Percentiles rank a stretch among this genome's conserved stretches.
Evolutionary conservation across 2,329 filamentous ascomycete genomes (phyloP).

Genomic region (Coleophoma eucalyptorum): DNA sequence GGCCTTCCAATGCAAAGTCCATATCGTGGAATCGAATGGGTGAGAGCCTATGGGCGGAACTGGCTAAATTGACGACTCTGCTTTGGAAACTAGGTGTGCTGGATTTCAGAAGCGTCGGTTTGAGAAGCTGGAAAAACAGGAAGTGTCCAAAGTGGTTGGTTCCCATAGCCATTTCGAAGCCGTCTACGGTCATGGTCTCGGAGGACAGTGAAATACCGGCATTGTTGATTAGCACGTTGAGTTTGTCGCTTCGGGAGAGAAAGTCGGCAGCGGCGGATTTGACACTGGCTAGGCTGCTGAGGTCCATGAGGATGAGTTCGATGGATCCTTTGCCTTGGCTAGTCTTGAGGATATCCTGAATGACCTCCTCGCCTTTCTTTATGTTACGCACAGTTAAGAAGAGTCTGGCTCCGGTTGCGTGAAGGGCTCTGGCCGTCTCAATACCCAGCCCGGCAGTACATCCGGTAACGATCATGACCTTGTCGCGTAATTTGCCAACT

Average conservation of each 20-base stretch:
- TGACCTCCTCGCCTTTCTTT: conserved; percentile 24
- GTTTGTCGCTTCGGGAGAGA: conserved; percentile 33
- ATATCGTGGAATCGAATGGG: conserved; percentile 34
- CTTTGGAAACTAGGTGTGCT: conserved; percentile 34
- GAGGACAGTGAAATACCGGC: conserved; percentile 1
- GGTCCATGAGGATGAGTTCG: conserved; percentile 29
- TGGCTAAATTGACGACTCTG: conserved; percentile 41
- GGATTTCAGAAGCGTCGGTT: conserved; percentile 28
- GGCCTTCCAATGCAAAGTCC: conserved; percentile 16
- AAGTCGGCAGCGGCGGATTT: conserved; percentile 20
- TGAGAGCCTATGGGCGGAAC: conserved; percentile 33
- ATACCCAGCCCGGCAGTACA: conserved; percentile 35
- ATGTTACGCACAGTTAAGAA: conserved; percentile 32
- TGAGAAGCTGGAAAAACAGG: conserved; percentile 44
- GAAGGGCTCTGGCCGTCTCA: conserved; percentile 32
- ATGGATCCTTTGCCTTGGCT: conserved; percentile 12
- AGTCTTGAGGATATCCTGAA: conserved; percentile 13
- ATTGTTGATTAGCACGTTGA: conserved; percentile 22
- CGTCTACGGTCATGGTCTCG: conserved; percentile 27
- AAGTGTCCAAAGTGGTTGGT: conserved; percentile 49
- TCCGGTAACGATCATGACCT: conserved; percentile 33
- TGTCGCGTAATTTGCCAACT: conserved; percentile 24
- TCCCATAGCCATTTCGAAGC: conserved; percentile 45
- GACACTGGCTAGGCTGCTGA: conserved; percentile 26
- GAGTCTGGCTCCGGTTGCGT: conserved; percentile 32